Evolutionary conservation across 345 rosid species (phyloP).

Genomic region (Eucalyptus dawsonii): DNA sequence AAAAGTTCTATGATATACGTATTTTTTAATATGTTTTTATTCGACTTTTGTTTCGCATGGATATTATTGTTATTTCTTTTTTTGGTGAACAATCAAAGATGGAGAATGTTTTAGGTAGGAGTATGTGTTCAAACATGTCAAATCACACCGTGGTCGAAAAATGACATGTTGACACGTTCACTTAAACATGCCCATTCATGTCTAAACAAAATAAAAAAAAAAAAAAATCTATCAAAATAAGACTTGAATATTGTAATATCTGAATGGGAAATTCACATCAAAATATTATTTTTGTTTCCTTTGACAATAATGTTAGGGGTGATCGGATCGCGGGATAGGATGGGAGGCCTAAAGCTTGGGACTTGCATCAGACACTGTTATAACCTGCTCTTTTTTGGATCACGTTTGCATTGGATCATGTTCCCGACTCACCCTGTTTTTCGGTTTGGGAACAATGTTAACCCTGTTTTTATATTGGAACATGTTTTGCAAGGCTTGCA

Average conservation of each 20-base stretch:
- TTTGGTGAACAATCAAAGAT: neutral
- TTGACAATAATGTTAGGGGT: neutral
- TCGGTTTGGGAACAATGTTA: no score
- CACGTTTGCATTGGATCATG: rapidly evolving
- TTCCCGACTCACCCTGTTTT: no score
- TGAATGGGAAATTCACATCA: neutral
- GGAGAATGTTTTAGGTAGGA: neutral
- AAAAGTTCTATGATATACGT: neutral
- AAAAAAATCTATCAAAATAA: rapidly evolving
- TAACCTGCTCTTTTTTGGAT: no score
- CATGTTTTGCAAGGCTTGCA: rapidly evolving
- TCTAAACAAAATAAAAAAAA: neutral
- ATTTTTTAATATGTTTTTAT: neutral
- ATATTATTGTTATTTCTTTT: neutral
- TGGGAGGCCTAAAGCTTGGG: no score
- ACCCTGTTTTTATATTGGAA: no score
- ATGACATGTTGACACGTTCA: neutral
- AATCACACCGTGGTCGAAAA: neutral
- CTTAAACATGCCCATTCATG: neutral
- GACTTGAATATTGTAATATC: rapidly evolving
- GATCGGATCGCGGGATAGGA: no score
- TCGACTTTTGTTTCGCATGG: neutral
- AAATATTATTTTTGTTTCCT: neutral
- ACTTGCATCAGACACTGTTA: no score
- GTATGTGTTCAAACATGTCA: neutral